phyloP scores from a whole-genome alignment of 148 eudicot species.

The Nepenthes mirabilis region DNA sequence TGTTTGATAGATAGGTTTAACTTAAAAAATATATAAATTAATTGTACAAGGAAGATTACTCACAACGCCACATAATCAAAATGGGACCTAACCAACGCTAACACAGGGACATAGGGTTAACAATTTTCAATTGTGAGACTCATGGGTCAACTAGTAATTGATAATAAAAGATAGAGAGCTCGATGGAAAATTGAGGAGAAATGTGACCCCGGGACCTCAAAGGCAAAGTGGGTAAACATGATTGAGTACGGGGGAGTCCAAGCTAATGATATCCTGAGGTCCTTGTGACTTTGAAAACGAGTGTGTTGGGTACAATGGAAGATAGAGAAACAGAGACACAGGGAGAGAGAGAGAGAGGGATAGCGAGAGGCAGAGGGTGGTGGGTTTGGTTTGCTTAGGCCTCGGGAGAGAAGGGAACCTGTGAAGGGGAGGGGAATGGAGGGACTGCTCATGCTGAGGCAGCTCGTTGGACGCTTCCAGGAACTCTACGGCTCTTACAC shows the following conservation, averaged over 20 bases:
- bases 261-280: conserved; percentile 8
- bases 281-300: conserved; percentile 2
- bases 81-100: too few species aligned
- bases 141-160: too few species aligned
- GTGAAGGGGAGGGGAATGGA: conserved; percentile 11
- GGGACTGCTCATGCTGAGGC: conserved; percentile 47
- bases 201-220: too few species aligned
- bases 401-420: conserved; percentile 11
- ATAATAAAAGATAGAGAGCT: too few species aligned
- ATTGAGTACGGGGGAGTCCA: conserved; percentile 14
- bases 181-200: too few species aligned
- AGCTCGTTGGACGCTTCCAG: conserved; percentile 57
- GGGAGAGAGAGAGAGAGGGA: background rate
- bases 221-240: too few species aligned
- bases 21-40: too few species aligned
- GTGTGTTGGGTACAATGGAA: background rate
- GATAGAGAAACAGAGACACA: conserved; percentile 1
- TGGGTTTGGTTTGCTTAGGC: conserved; percentile 4
- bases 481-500: conserved; percentile 28
- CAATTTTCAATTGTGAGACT: too few species aligned
- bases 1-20: too few species aligned
- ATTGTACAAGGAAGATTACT: too few species aligned
- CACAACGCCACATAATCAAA: too few species aligned
- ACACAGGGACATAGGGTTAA: too few species aligned
- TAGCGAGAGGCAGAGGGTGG: conserved; percentile 5